Conservation (phyloP, 495 filamentous ascomycete species). For the Talaromyces trachyspermus region DNA sequence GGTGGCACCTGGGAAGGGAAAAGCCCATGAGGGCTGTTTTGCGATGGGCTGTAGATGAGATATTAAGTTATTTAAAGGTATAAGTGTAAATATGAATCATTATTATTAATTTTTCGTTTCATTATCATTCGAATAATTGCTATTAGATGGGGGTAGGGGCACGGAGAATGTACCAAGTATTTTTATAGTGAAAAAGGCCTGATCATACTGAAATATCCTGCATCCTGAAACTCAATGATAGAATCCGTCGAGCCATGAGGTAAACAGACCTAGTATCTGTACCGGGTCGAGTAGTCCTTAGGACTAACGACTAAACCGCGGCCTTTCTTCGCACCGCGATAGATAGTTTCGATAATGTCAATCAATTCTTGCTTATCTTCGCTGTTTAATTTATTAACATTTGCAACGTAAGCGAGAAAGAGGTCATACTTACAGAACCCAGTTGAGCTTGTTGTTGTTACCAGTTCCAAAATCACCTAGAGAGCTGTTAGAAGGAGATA, state of each 20-base stretch:
- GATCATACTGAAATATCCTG: background rate
- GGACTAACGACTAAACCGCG: conserved; percentile 92
- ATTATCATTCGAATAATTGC: too few relatives aligned
- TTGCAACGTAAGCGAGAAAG: background rate
- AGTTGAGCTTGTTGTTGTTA: conserved; percentile 98
- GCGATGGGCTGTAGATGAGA: conserved; percentile 38
- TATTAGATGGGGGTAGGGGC: too few relatives aligned
- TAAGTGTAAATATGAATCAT: background rate
- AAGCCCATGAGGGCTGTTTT: conserved; percentile 29
- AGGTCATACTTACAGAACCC: conserved; percentile 51
- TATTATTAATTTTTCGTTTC: background rate
- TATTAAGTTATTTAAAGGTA: conserved; percentile 16
- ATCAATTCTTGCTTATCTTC: conserved; percentile 99
- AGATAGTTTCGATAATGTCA: conserved; percentile 97
- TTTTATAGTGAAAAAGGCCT: background rate
- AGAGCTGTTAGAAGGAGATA: conserved; percentile 10
- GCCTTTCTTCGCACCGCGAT: conserved; percentile 94
- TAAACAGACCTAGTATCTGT: conserved; percentile 54
- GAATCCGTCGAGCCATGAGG: background rate
- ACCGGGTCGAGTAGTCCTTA: conserved; percentile 83
- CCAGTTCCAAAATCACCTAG: conserved; percentile 88
- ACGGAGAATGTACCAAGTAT: background rate
- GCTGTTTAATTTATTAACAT: background rate
- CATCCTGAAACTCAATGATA: background rate
- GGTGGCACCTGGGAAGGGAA: conserved; percentile 29